Percentiles rank a stretch among this genome's conserved stretches.
Conservation (phyloP, 2,329 filamentous ascomycete genomes). For the Scytalidium lignicola region DNA sequence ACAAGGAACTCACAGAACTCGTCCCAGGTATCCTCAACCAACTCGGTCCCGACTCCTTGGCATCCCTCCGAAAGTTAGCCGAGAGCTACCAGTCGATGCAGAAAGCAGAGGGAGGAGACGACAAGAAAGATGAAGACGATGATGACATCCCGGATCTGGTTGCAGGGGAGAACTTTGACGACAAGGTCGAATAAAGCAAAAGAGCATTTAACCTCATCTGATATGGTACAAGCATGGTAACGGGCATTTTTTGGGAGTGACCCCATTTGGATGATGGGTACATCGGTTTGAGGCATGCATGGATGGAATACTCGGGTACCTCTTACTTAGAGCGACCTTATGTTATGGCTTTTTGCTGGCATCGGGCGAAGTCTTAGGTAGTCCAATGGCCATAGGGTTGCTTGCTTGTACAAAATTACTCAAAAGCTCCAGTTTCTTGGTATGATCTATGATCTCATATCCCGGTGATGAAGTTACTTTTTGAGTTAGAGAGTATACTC, state of each 20-base stretch:
- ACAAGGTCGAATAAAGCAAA: constrained; percentile 55
- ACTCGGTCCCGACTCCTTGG: constrained; percentile 95
- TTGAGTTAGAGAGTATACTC: too few relatives aligned
- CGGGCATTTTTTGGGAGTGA: neutral
- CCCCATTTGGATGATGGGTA: neutral
- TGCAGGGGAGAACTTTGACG: constrained; percentile 96
- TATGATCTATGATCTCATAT: neutral
- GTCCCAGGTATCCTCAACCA: constrained; percentile 99
- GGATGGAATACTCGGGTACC: neutral
- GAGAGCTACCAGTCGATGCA: constrained; percentile 99
- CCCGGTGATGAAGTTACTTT: neutral
- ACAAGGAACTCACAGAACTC: constrained; percentile 99
- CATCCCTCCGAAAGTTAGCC: constrained; percentile 94
- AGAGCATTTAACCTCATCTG: neutral
- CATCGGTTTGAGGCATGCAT: constrained; percentile 12
- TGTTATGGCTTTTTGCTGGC: constrained; percentile 8
- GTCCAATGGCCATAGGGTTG: constrained; percentile 18
- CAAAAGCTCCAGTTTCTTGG: neutral
- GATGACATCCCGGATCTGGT: constrained; percentile 97
- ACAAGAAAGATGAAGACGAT: constrained; percentile 70
- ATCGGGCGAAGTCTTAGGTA: constrained; percentile 19
- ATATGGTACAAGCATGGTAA: neutral
- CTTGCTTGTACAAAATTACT: constrained; percentile 27
- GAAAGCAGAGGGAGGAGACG: constrained; percentile 78
- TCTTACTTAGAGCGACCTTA: neutral